Percentiles rank a stretch among this genome's conserved stretches.
phyloP scores from a whole-genome alignment of 305 asterid species.

The Ilex paraguariensis region DNA sequence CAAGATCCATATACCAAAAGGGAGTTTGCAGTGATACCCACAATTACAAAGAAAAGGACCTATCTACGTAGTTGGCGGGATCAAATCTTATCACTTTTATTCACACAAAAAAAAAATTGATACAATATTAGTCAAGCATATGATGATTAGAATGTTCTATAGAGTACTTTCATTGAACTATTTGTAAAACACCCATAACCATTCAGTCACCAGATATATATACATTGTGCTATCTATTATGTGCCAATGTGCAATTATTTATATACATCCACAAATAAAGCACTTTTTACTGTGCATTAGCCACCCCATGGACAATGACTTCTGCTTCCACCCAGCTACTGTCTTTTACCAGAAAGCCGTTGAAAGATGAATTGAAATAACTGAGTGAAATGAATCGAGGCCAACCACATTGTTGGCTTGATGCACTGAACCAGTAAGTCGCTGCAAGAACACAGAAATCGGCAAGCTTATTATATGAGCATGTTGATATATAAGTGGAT shows the following conservation, averaged over 20 bases:
- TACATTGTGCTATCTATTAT: not conserved
- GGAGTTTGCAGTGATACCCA: not conserved
- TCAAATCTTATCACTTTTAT: no score
- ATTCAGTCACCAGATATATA: not conserved
- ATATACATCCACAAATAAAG: not conserved
- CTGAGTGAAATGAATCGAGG: constrained; percentile 44
- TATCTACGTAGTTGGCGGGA: no score
- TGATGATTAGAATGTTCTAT: not conserved
- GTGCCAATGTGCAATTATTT: not conserved
- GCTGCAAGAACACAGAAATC: constrained; percentile 34
- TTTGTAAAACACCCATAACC: not conserved
- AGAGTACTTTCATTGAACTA: not conserved
- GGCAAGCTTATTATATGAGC: not conserved
- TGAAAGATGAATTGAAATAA: constrained; percentile 15
- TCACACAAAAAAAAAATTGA: no score
- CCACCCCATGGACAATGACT: constrained; percentile 46
- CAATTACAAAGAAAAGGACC: no score
- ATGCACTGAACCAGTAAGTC: constrained; percentile 51
- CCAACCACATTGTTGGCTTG: constrained; percentile 49
- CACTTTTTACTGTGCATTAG: constrained; percentile 23
- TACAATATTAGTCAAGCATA: no score
- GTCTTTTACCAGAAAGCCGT: constrained; percentile 35
- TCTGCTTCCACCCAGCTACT: constrained; percentile 52
- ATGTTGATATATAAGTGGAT: not conserved
- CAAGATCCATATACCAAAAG: not conserved